These are phyloP conservation scores for Escallonia herrerae DNA, from an alignment of 129 eudicot species.

Conservation along the genomic window DNA sequence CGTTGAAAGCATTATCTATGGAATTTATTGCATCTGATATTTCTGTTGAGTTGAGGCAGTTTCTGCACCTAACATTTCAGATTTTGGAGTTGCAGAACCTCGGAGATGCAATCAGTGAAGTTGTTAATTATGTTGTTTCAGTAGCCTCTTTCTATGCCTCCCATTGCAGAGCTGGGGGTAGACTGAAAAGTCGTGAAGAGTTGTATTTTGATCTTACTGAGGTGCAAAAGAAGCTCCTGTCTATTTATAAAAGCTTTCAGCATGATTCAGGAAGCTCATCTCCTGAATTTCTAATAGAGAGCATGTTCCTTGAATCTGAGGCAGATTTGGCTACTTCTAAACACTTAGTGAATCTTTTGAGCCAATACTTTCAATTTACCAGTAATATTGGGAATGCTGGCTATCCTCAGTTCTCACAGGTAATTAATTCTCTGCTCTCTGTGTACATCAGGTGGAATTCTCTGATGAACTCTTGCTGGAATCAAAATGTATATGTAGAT, in stretches of 20 bases:
- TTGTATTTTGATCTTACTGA: conserved; percentile 41
- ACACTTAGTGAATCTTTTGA: conserved; percentile 61
- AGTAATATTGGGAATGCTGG: conserved; percentile 21
- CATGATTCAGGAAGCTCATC: conserved; percentile 22
- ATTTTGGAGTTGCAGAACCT: conserved; percentile 50
- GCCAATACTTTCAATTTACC: conserved; percentile 28
- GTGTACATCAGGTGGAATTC: neutral
- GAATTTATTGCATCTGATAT: conserved; percentile 36
- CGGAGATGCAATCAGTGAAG: conserved; percentile 42
- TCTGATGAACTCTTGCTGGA: neutral
- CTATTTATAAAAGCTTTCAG: conserved; percentile 25
- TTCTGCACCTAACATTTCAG: conserved; percentile 46
- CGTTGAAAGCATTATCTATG: conserved; percentile 49
- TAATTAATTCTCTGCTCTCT: conserved; percentile 16
- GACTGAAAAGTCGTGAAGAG: conserved; percentile 20
- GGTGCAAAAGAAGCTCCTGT: conserved; percentile 44
- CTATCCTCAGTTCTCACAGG: conserved; percentile 64
- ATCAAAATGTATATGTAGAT: neutral
- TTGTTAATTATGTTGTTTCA: conserved; percentile 44
- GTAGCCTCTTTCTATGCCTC: conserved; percentile 50
- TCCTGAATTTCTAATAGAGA: conserved; percentile 34
- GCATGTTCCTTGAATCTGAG: conserved; percentile 50
- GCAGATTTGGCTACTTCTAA: conserved; percentile 51
- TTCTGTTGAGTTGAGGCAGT: conserved; percentile 47
- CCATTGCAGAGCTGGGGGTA: conserved; percentile 21